Base-by-base conservation (phyloP, 2,329 filamentous ascomycete genomes). In the Camptophora hylomeconis region DNA sequence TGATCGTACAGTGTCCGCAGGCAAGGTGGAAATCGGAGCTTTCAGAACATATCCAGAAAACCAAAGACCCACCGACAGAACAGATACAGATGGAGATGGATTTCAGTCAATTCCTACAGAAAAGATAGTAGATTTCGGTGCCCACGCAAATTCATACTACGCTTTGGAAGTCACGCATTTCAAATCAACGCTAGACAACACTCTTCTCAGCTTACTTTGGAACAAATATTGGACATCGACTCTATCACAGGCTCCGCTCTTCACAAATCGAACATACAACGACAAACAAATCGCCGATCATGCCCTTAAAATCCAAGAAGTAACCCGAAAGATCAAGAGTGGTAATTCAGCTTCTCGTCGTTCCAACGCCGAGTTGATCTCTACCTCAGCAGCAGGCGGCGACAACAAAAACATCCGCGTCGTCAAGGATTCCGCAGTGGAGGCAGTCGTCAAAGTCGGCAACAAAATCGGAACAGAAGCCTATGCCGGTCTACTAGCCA, bases 221-320 rank as follows among this genome's bases (percentile, higher is more conserved):
- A 93, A 94, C 63, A 95, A 95, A 57, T 98, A 98, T 64, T 93
- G 84, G 89, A 86, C 94, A 18, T 81, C 92, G 49, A 98, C 89
- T 5, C 69, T 98, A 12, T 92, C 83, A 17, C 82, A 92, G 45
- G 89, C 75, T 44, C 86, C 87, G 13, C 68, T 94, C 4, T 76
- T 92, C 45, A 84, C 82, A 32, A 95, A 93, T 49, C 80, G 86
- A 39, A 87, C 94, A 45, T 98, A 86, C 50, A 79, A 77, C 29
- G 92, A 79, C 46, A 89, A 86, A 54, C 86, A 94, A 56, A 89
- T 98, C 57, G 63, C 76, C 26, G 89, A 98, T 53, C 64, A 95
- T 23, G 79, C 79, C 21, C 72, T 74, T 41, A 94, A 93, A 60
- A 77, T 92, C 42, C 65, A 67, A 42, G 74, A 83, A 40, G 72